Conservation (phyloP, 768 basidiomycete genomes). For the Multifurca ochricompacta region DNA sequence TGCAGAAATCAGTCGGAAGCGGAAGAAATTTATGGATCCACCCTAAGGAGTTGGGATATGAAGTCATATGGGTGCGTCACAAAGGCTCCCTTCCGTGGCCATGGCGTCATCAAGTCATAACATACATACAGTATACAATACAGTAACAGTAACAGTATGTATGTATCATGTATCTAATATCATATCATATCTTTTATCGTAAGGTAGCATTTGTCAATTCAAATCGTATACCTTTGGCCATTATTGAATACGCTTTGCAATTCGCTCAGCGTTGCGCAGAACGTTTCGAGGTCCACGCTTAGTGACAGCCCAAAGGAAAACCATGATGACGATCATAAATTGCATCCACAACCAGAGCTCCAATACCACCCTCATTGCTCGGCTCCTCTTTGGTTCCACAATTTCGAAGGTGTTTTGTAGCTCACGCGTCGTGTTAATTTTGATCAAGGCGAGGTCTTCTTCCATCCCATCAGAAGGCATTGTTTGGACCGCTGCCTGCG, state of each 20-base stretch:
- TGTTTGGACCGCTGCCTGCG: constrained; percentile 9
- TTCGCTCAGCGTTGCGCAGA: constrained; percentile 38
- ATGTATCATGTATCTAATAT: too few relatives aligned
- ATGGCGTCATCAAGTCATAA: too few relatives aligned
- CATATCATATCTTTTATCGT: too few relatives aligned
- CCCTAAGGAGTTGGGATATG: too few relatives aligned
- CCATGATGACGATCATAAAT: constrained; percentile 62
- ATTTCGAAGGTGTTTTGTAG: not conserved
- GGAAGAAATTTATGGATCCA: too few relatives aligned
- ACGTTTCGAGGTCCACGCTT: constrained; percentile 67
- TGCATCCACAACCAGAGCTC: constrained; percentile 85
- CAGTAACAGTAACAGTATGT: too few relatives aligned
- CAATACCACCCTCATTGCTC: constrained; percentile 41
- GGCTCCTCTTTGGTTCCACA: constrained; percentile 19
- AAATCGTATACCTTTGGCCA: not conserved
- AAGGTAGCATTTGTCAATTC: too few relatives aligned
- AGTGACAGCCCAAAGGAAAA: constrained; percentile 79
- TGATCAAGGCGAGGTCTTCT: not conserved
- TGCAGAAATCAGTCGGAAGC: too few relatives aligned
- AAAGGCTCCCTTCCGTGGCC: too few relatives aligned
- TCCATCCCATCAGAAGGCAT: not conserved
- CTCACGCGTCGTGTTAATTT: not conserved
- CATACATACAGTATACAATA: too few relatives aligned
- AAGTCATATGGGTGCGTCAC: too few relatives aligned
- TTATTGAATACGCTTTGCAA: constrained; percentile 3